Conservation (phyloP, 1,139 yeast species). For the Hemisphaericaspora xylofermentans region DNA sequence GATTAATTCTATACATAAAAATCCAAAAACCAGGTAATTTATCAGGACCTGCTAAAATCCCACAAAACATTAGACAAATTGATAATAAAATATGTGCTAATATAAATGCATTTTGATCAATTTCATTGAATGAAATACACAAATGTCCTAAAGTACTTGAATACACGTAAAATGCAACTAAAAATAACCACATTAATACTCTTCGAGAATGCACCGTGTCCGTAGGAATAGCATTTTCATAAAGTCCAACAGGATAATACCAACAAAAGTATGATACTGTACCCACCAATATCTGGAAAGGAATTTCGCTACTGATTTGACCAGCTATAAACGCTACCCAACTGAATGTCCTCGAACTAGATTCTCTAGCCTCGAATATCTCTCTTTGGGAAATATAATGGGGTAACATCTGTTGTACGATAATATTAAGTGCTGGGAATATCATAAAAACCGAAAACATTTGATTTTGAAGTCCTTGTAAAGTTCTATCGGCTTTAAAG, state of each 20-base stretch:
- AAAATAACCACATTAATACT: slow-evolving; percentile 43
- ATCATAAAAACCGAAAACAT: slow-evolving; percentile 59
- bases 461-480: slow-evolving; percentile 48
- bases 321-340: slow-evolving; percentile 46
- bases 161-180: slow-evolving; percentile 38
- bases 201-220: slow-evolving; percentile 33
- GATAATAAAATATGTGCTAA: slow-evolving; percentile 25
- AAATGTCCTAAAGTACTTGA: slow-evolving; percentile 38
- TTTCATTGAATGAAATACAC: slow-evolving; percentile 38
- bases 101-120: slow-evolving; percentile 39
- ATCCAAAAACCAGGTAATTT: slow-evolving; percentile 37
- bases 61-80: slow-evolving; percentile 35
- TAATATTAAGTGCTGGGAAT: slow-evolving; percentile 42
- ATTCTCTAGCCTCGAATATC: slow-evolving; percentile 35
- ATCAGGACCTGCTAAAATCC: slow-evolving; percentile 27
- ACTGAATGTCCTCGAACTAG: slow-evolving; percentile 30
- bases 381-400: slow-evolving; percentile 33
- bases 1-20: slow-evolving; percentile 42
- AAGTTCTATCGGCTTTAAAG: slow-evolving; percentile 28
- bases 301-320: slow-evolving; percentile 71
- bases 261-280: slow-evolving; percentile 68
- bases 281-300: slow-evolving; percentile 71
- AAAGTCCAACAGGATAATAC: slow-evolving; percentile 74
- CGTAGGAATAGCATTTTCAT: slow-evolving; percentile 48
- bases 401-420: slow-evolving; percentile 53